Evolutionary conservation across 495 filamentous ascomycete species (phyloP), one percentile per base, ranked within the genome.

Genomic region (Annulohypoxylon moriforme): DNA sequence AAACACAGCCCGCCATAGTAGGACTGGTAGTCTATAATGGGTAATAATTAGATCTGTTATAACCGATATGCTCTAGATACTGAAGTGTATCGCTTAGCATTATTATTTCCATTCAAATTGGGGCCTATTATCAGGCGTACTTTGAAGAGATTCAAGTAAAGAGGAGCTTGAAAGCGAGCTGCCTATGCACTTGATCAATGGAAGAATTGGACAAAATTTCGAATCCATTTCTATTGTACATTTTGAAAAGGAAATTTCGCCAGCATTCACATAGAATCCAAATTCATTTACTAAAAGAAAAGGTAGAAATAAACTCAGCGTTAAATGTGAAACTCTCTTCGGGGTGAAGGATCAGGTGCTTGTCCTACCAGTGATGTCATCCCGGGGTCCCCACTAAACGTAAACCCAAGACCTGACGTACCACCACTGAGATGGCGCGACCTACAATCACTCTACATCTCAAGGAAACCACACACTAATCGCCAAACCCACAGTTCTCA

Each of bases 291-390:
- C n/a, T 3, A 3, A 42, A 18, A 44, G 40, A 20, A 18, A 44
- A 5, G 10, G 33, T 10, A 36, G 33, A 10, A 36, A 9, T 36
- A 36, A 36, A 10, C 10, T 36, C 8, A 20, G 8, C 9, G 9
- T 4, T 50, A 7, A 25, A 20, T n/a, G n/a, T 22, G 25, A 55
- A 55, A 55, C 27, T 18, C 50, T 9, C 24, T 52, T 24, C 14
- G 20, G 20, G 7, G n/a, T 24, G 27, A 50, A 61, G 29, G 18
- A 38, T 71, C 38, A 55, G 62, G 42, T 67, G 64, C 20, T 58
- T 44, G n/a, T 56, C 20, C 57, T 33, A 22, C 25, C 9, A 25
- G 64, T 72, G 69, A 72, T 68, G 69, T 72, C 69, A 72, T 72
- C 29, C 42, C n/a, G n/a, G 6, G 27, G 11, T 42, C 44, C 29